Conservation (phyloP, 2,329 filamentous ascomycete genomes). For the Dryadomyces quercivorus region DNA sequence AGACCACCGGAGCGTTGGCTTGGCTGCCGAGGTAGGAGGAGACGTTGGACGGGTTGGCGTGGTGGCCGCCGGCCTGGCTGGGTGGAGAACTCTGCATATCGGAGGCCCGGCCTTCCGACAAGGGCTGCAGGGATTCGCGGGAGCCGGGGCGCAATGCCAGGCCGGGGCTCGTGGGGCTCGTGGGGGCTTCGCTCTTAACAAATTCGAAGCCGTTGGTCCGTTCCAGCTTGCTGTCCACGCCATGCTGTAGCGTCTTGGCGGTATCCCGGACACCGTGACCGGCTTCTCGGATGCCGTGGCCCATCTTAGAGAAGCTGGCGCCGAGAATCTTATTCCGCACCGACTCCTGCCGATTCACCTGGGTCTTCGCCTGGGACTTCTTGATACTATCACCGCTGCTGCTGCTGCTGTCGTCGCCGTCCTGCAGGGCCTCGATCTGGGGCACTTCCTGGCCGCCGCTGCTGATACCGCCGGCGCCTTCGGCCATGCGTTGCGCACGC, state of each 20-base stretch:
- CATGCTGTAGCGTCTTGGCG: slow-evolving; percentile 33
- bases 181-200: slow-evolving; percentile 11
- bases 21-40: slow-evolving; percentile 8
- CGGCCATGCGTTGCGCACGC: slow-evolving; percentile 37
- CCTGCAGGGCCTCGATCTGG: slow-evolving; percentile 27
- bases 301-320: slow-evolving; percentile 34
- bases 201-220: slow-evolving; percentile 42
- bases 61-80: slow-evolving; percentile 19
- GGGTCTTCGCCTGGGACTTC: background rate
- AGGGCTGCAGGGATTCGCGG: background rate
- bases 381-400: slow-evolving; percentile 8
- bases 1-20: slow-evolving; percentile 3
- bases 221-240: slow-evolving; percentile 39
- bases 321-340: slow-evolving; percentile 14
- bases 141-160: slow-evolving; percentile 1
- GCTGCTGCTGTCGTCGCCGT: slow-evolving; percentile 11
- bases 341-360: slow-evolving; percentile 8
- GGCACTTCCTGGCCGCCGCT: slow-evolving; percentile 41
- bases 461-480: slow-evolving; percentile 33
- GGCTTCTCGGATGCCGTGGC: slow-evolving; percentile 31
- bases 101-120: background rate
- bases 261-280: slow-evolving; percentile 32
- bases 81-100: background rate
- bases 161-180: slow-evolving; percentile 2
- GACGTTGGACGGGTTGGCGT: slow-evolving; percentile 21